A percentile compares a stretch with the other conserved stretches of the same genome.
Conservation (phyloP, 1,284 basidiomycete species). For the Mycosarcoma mackinlayi region DNA sequence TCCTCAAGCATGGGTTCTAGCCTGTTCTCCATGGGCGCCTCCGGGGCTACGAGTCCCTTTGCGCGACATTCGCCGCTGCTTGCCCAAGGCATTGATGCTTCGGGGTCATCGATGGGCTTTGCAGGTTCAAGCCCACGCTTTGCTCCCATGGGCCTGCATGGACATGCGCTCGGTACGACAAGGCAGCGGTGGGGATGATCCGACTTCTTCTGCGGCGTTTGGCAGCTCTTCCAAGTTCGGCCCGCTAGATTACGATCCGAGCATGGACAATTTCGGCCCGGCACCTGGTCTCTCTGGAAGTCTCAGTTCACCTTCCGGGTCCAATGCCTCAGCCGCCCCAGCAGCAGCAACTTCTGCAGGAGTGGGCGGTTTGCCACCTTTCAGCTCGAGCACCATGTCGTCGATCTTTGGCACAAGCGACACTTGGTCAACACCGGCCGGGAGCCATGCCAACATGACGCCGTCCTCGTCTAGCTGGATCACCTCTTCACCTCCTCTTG, state of each 20-base stretch:
- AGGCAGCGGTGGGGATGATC: conserved; percentile 8
- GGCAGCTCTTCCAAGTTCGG: conserved; percentile 33
- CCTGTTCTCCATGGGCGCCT: conserved; percentile 22
- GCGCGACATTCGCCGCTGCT: conserved; percentile 36
- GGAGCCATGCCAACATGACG: not conserved
- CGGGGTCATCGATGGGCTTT: conserved; percentile 13
- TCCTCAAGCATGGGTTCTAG: conserved; percentile 20
- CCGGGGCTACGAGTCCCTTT: conserved; percentile 32
- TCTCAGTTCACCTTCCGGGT: conserved; percentile 1
- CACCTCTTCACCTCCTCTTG: conserved; percentile 42
- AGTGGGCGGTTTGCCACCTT: conserved; percentile 18
- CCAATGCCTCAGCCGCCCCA: not conserved
- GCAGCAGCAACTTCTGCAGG: too few species aligned
- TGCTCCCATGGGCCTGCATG: conserved; percentile 16
- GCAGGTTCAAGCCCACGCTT: conserved; percentile 37
- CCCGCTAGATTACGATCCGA: conserved; percentile 43
- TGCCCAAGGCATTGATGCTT: conserved; percentile 19
- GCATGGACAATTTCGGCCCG: conserved; percentile 38
- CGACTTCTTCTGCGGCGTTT: conserved; percentile 12
- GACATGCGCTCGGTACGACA: not conserved
- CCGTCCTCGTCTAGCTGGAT: conserved; percentile 15
- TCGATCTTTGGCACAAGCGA: conserved; percentile 38
- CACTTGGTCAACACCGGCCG: conserved; percentile 31
- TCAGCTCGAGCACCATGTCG: conserved; percentile 29
- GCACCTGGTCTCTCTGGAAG: conserved; percentile 21